Base-by-base conservation (phyloP, 2,329 filamentous ascomycete species). In the Phoma sp. region DNA sequence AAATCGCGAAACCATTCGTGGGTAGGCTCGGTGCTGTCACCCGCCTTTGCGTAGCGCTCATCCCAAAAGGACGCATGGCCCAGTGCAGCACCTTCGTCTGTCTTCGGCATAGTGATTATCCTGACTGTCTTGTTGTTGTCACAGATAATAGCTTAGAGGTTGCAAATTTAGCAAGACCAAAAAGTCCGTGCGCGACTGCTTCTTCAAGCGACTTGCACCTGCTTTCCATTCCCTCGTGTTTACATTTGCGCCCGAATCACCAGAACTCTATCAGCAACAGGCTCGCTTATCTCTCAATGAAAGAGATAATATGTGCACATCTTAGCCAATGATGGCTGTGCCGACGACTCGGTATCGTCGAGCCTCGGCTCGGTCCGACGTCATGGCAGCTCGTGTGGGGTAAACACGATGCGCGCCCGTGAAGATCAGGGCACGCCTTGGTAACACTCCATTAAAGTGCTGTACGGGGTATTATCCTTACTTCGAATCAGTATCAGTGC, bases 31-130 rank as follows among this genome's bases (percentile, higher is more conserved):
- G 22, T 24, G 22, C 22, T 24, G 22, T 24, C 22, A 24, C 22
- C 22, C 22, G 22, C 22, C 22, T 24, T 4, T 24, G 22, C 22
- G 22, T 24, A 24, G 4, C 22, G 22, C 22, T 24, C 22, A 24
- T 24, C 22, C 83, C 83, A 85, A 66, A 80, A 85, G 2, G 48
- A 56, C 12, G 52, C 41, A 50, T 52, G 36, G 9, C 55, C 55
- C 1, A 63, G 41, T 3, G 53, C 58, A 31, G 50, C 50, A 22
- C 48, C 47, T n/a, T 58, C 47, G 22, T 57, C 47, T 25, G 49
- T 54, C 32, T 52, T 61, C 1, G 45, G 54, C 52, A 61, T 57
- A 1, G 12, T 46, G 29, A 27, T 24, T 24, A 24, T 24, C 6
- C 22, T 24, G 22, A 24, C 22, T 24, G 22, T 24, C 22, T 24